These are phyloP conservation scores for Alnus glutinosa DNA, from an alignment of 306 rosid species.

Conservation along the genomic window DNA sequence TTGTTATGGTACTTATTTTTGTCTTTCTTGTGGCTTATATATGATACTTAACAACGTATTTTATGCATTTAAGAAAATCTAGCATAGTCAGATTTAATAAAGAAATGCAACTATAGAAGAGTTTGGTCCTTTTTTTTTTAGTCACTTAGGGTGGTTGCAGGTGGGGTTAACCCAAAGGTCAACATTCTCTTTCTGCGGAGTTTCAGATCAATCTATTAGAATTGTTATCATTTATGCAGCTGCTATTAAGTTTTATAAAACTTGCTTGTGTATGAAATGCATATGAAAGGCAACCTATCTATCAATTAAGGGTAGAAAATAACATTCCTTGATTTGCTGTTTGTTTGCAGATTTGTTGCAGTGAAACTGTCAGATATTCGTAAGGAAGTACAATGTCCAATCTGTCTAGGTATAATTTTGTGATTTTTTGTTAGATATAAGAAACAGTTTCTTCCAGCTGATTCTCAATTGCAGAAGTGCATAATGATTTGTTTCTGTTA, in stretches of 20 bases:
- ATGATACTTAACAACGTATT: background rate
- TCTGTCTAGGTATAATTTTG: conserved; percentile 67
- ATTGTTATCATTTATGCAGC: background rate
- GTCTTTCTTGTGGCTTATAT: background rate
- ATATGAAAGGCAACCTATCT: conserved; percentile 5
- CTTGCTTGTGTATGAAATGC: background rate
- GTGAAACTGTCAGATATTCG: conserved; percentile 66
- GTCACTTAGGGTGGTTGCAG: background rate
- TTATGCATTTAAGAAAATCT: background rate
- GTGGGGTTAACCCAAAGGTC: background rate
- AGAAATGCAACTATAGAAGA: background rate
- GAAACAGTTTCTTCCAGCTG: background rate
- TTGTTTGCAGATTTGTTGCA: conserved; percentile 52
- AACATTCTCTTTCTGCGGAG: background rate
- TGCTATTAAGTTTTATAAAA: background rate
- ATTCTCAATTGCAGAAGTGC: conserved; percentile 18
- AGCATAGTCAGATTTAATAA: background rate
- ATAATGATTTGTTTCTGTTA: conserved; percentile 3
- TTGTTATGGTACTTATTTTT: background rate
- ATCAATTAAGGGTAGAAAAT: conserved; percentile 19
- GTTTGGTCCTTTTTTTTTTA: background rate
- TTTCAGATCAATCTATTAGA: background rate
- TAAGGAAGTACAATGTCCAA: conserved; percentile 77
- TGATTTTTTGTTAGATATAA: background rate
- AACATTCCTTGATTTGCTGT: conserved; percentile 24